A percentile compares a stretch with the other conserved stretches of the same genome.
phyloP scores from a whole-genome alignment of 805 yeast genomes.

The Saccharomycopsis selenospora region DNA sequence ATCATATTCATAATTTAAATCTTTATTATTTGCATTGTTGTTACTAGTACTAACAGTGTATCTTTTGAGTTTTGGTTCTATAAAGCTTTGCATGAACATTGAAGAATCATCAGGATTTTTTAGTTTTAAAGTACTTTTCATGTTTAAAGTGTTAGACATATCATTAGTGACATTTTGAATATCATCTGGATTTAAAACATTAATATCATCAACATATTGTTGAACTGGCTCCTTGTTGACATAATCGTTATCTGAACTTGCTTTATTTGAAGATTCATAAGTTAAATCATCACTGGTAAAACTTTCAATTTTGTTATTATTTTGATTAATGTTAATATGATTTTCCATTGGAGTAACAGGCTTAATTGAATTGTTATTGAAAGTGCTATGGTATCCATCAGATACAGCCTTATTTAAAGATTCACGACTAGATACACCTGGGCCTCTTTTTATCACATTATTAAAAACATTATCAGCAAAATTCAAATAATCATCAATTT shows the following conservation, averaged over 20 bases:
- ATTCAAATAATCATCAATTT: slow-evolving; percentile 9
- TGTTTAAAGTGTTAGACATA: slow-evolving; percentile 6
- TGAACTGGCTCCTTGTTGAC: neutral
- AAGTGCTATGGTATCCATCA: neutral
- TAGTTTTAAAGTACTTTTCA: slow-evolving; percentile 1
- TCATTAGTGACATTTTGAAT: slow-evolving; percentile 15
- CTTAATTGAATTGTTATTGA: neutral
- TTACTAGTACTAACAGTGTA: neutral
- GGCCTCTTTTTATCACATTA: slow-evolving; percentile 15
- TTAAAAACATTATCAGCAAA: slow-evolving; percentile 17
- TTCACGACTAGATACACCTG: slow-evolving; percentile 5
- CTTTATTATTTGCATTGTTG: neutral
- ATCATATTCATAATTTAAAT: slow-evolving; percentile 13
- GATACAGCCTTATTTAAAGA: neutral
- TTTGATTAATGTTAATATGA: neutral
- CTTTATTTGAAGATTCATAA: neutral
- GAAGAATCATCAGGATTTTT: neutral
- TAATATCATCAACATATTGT: neutral
- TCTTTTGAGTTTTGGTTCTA: slow-evolving; percentile 11
- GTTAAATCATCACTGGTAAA: slow-evolving; percentile 13
- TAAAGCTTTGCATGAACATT: slow-evolving; percentile 11
- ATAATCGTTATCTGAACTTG: too few species aligned
- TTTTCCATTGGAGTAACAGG: too few species aligned
- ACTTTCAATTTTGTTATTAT: neutral
- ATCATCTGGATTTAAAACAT: neutral